Conservation (phyloP, 148 eudicot species). For the Rhododendron simsii region DNA sequence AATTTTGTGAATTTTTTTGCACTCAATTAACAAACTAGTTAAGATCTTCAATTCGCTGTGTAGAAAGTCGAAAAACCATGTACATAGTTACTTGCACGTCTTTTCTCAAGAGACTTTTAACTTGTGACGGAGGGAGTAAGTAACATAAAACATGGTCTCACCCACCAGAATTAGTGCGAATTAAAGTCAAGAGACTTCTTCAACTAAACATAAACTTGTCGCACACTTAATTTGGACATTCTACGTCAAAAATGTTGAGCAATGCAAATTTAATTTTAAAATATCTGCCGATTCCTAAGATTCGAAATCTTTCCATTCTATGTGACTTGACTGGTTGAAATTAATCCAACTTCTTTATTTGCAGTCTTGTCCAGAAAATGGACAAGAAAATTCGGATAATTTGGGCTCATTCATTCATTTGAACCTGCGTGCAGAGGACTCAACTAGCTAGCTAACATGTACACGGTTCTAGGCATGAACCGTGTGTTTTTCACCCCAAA, state of each 20-base stretch:
- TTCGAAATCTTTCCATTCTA: neutral
- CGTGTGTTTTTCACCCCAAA: no score
- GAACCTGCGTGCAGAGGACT: no score
- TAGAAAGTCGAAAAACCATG: no score
- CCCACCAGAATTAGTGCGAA: neutral
- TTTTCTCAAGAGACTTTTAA: no score
- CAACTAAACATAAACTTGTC: neutral
- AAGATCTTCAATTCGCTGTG: no score
- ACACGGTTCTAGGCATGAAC: no score
- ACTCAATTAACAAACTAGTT: no score
- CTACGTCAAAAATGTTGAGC: neutral
- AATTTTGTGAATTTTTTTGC: no score
- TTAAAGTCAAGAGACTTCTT: neutral
- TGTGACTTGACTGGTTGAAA: neutral
- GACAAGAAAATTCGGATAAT: neutral
- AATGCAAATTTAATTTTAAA: neutral
- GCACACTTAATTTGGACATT: neutral
- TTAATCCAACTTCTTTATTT: neutral
- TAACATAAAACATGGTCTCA: neutral
- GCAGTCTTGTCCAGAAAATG: neutral
- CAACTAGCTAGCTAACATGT: no score
- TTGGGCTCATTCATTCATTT: neutral
- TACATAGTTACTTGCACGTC: no score
- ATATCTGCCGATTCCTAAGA: neutral
- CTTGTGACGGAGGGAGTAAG: neutral